Conservation (phyloP, 192 early-diverging fungal species). For the Linnemannia schmuckeri region DNA sequence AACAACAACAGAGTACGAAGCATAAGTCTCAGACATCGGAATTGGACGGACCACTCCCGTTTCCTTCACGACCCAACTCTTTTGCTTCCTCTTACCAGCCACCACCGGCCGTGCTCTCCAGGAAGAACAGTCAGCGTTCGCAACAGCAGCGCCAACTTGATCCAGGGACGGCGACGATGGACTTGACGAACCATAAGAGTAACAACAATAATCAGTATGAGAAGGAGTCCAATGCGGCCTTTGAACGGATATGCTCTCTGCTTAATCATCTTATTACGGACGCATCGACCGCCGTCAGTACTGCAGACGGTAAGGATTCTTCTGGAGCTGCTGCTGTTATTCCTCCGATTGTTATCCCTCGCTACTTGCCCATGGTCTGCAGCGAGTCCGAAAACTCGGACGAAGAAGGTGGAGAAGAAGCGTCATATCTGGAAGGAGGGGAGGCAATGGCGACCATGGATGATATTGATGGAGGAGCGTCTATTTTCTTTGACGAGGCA, state of each 20-base stretch:
- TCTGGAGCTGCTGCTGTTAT: not conserved
- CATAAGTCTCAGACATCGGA: not conserved
- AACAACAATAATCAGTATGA: not conserved
- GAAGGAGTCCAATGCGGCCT: slow-evolving; percentile 29
- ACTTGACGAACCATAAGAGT: not conserved
- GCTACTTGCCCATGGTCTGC: not conserved
- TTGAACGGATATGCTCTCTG: slow-evolving; percentile 44
- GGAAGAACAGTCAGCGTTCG: not conserved
- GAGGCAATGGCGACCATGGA: not conserved
- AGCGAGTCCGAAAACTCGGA: not conserved
- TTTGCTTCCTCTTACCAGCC: slow-evolving; percentile 4
- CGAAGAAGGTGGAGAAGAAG: not conserved
- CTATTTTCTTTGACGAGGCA: not conserved
- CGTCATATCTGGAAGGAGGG: not conserved
- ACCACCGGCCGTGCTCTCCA: not conserved
- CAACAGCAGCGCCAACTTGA: not conserved
- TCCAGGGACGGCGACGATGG: not conserved
- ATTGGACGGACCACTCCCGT: not conserved
- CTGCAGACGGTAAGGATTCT: not conserved
- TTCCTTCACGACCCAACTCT: slow-evolving; percentile 5
- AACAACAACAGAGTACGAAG: not conserved
- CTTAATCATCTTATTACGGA: slow-evolving; percentile 45
- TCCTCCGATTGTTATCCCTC: not conserved
- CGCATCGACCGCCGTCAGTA: slow-evolving; percentile 49
- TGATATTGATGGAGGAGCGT: not conserved